phyloP scores from a whole-genome alignment of 2,329 filamentous ascomycete genomes.

The Fusarium heterosporum region DNA sequence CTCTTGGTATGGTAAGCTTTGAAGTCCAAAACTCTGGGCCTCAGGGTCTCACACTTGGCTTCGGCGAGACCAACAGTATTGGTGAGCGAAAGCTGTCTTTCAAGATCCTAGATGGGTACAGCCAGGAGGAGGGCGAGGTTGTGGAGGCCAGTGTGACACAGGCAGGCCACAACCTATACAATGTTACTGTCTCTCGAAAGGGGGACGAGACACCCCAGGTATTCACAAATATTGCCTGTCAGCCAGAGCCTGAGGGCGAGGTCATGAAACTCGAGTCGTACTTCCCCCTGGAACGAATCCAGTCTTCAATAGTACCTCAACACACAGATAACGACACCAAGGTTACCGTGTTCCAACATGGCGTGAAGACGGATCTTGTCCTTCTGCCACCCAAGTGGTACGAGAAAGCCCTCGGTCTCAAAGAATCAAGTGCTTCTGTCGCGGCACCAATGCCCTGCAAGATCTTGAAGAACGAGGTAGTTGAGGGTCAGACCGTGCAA shows the following conservation, averaged over 20 bases:
- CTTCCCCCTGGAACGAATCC: conserved; percentile 83
- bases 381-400: conserved; percentile 80
- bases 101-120: conserved; percentile 70
- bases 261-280: conserved; percentile 62
- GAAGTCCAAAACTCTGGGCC: conserved; percentile 56
- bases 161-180: conserved; percentile 60
- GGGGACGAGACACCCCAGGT: conserved; percentile 53
- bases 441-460: conserved; percentile 98
- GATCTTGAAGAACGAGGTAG: conserved; percentile 88
- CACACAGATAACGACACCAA: conserved; percentile 65
- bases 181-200: conserved; percentile 59
- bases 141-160: conserved; percentile 65
- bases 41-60: conserved; percentile 66
- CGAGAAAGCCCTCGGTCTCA: conserved; percentile 86
- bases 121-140: conserved; percentile 72
- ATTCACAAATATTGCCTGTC: conserved; percentile 61
- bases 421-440: conserved; percentile 84
- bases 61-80: conserved; percentile 59
- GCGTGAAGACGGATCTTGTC: conserved; percentile 68
- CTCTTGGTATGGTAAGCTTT: conserved; percentile 75
- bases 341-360: conserved; percentile 82
- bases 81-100: conserved; percentile 63
- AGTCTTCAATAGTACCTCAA: conserved; percentile 79
- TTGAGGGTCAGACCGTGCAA: conserved; percentile 82
- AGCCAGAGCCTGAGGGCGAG: conserved; percentile 48